A percentile compares a stretch with the other conserved stretches of the same genome.
Conservation (phyloP, 495 filamentous ascomycete species). For the Tirmania nivea region DNA sequence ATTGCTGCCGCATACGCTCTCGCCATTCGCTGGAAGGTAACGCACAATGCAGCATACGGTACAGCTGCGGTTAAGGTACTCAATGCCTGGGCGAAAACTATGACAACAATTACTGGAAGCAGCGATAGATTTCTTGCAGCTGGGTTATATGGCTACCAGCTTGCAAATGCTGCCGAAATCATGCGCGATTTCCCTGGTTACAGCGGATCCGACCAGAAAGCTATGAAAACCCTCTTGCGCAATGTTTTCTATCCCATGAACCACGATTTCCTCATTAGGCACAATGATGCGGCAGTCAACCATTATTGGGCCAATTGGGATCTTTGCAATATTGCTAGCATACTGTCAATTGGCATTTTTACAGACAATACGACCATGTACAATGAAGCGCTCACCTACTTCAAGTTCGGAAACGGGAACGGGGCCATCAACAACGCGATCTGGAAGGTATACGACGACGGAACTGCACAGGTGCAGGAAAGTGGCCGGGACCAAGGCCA, state of each 20-base stretch:
- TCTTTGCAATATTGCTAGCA: conserved; percentile 24
- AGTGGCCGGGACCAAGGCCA: conserved; percentile 28
- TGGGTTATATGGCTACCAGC: conserved; percentile 27
- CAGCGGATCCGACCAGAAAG: conserved; percentile 7
- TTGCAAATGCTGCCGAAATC: conserved; percentile 28
- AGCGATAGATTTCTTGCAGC: conserved; percentile 24
- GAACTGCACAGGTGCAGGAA: conserved; percentile 24
- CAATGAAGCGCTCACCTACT: conserved; percentile 21
- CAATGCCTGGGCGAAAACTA: conserved; percentile 22
- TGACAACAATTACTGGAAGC: conserved; percentile 20
- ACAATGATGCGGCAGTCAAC: conserved; percentile 20
- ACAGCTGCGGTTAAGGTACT: conserved; percentile 21
- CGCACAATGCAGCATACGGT: conserved; percentile 21
- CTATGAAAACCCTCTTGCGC: conserved; percentile 17
- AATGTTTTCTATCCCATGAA: conserved; percentile 23
- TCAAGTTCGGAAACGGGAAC: conserved; percentile 22
- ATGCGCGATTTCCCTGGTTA: conserved; percentile 22
- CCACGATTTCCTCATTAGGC: conserved; percentile 17
- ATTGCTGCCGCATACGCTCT: conserved; percentile 23
- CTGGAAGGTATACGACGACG: conserved; percentile 16
- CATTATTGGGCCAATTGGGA: conserved; percentile 31
- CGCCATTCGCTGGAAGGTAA: conserved; percentile 24
- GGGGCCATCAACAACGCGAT: conserved; percentile 20
- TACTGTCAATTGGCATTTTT: conserved; percentile 23
- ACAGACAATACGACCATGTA: conserved; percentile 25